Percentiles rank a stretch among this genome's conserved stretches.
These are phyloP conservation scores for Balakata baccata DNA, from an alignment of 345 rosid genomes.

Conservation along the genomic window DNA sequence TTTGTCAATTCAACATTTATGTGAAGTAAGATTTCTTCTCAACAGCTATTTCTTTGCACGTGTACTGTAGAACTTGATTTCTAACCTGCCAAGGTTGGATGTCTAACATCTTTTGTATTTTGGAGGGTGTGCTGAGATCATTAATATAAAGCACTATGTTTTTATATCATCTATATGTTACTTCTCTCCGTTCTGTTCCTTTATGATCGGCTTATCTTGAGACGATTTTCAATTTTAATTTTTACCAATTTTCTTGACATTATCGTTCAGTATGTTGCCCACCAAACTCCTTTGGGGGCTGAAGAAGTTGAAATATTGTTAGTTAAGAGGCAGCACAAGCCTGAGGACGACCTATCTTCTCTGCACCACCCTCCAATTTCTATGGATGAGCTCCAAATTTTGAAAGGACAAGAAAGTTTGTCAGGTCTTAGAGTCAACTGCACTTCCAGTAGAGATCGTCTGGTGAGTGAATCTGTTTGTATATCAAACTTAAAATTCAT, in stretches of 20 bases:
- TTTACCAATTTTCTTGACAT: conserved; percentile 12
- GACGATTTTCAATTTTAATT: too few species aligned
- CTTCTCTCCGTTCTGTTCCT: neutral
- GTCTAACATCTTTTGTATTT: too few species aligned
- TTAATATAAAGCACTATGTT: too few species aligned
- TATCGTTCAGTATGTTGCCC: conserved; percentile 25
- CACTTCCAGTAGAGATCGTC: conserved; percentile 27
- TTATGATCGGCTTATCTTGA: too few species aligned
- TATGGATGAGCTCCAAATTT: conserved; percentile 41
- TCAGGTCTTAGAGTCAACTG: conserved; percentile 33
- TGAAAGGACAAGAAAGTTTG: conserved; percentile 55
- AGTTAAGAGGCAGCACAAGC: conserved; percentile 20
- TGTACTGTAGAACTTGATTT: neutral
- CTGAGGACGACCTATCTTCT: conserved; percentile 19
- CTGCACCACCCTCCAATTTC: conserved; percentile 29
- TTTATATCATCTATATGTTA: too few species aligned
- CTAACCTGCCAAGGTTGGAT: too few species aligned
- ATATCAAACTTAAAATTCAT: neutral
- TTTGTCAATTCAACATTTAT: conserved; percentile 24
- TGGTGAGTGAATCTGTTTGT: conserved; percentile 36
- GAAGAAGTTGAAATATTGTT: conserved; percentile 24
- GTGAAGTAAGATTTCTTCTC: conserved; percentile 23
- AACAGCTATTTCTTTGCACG: neutral
- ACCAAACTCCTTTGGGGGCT: conserved; percentile 17
- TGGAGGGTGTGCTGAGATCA: too few species aligned